phyloP scores from a whole-genome alignment of 306 rosid genomes.

The Nissolia schottii region DNA sequence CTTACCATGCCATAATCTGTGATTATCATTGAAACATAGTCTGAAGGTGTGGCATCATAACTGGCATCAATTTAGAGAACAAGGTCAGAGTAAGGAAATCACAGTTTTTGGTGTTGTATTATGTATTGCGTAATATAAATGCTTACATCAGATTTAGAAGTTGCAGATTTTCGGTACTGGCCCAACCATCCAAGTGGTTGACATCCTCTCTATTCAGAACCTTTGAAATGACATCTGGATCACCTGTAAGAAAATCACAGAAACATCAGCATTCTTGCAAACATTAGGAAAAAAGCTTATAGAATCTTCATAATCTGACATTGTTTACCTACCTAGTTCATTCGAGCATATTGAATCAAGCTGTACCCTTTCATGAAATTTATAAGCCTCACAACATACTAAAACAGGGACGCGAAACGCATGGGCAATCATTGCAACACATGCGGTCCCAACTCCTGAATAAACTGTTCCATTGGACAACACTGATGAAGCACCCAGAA shows the following conservation, averaged over 20 bases:
- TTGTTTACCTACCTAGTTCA: constrained; percentile 38
- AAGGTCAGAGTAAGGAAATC: constrained; percentile 21
- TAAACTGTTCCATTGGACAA: constrained; percentile 50
- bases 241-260: constrained; percentile 32
- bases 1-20: constrained; percentile 46
- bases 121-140: background rate
- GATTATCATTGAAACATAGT: constrained; percentile 37
- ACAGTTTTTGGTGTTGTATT: background rate
- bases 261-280: constrained; percentile 24
- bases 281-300: background rate
- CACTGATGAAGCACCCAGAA: constrained; percentile 46
- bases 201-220: constrained; percentile 40
- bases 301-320: background rate
- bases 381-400: constrained; percentile 52
- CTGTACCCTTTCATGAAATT: constrained; percentile 48
- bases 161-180: constrained; percentile 36
- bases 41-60: constrained; percentile 47
- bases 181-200: constrained; percentile 36
- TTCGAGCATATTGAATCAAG: constrained; percentile 53
- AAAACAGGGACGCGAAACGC: constrained; percentile 34
- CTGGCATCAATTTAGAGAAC: constrained; percentile 26
- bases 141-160: constrained; percentile 45
- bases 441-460: constrained; percentile 50
- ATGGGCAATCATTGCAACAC: constrained; percentile 54
- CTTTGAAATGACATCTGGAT: constrained; percentile 39